Evolutionary conservation across 129 eudicot species (phyloP).

Genomic region (Flaveria ramosissima): DNA sequence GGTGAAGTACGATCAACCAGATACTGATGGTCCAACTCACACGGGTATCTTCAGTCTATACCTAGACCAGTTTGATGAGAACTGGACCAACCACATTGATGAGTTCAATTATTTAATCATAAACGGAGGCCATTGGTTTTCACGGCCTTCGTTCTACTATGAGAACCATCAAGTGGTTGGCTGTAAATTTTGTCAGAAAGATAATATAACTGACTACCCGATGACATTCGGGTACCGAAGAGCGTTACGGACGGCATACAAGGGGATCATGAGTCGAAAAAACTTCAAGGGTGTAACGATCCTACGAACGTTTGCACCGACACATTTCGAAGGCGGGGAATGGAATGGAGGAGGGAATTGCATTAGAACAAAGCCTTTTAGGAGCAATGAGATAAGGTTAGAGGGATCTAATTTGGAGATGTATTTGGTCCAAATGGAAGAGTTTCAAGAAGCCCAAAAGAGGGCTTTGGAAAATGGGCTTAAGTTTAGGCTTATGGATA

Average conservation of each 20-base stretch:
- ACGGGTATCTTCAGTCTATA: constrained; percentile 47
- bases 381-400: constrained; percentile 41
- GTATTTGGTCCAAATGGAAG: constrained; percentile 53
- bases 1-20: constrained; percentile 37
- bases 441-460: constrained; percentile 42
- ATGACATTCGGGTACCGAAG: constrained; percentile 43
- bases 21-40: constrained; percentile 43
- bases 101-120: constrained; percentile 50
- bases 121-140: constrained; percentile 71
- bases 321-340: constrained; percentile 62
- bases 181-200: constrained; percentile 47
- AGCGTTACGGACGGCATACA: constrained; percentile 51
- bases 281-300: constrained; percentile 46
- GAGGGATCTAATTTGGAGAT: constrained; percentile 52
- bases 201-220: constrained; percentile 45
- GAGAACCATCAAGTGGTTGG: constrained; percentile 42
- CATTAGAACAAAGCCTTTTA: constrained; percentile 48
- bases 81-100: constrained; percentile 51
- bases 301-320: constrained; percentile 56
- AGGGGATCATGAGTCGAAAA: constrained; percentile 39
- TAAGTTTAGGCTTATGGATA: constrained; percentile 51
- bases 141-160: constrained; percentile 51
- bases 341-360: constrained; percentile 76
- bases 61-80: constrained; percentile 50
- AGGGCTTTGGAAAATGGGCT: constrained; percentile 43